Evolutionary conservation across 75 land plant species (phyloP), one percentile per base, ranked within the genome.

Genomic region (Gnetum montanum): DNA sequence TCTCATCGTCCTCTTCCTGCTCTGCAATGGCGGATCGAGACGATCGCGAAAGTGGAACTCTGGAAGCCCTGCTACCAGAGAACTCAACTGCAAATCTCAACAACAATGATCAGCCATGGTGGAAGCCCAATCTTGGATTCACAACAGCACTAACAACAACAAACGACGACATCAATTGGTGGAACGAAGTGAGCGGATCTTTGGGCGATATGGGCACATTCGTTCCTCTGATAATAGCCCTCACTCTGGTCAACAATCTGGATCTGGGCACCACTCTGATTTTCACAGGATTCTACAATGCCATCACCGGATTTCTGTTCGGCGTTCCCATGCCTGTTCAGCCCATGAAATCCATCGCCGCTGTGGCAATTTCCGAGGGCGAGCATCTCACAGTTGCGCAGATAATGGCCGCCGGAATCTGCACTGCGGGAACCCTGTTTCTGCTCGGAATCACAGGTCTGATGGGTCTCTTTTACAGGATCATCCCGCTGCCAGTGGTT

Each of bases 241-340:
- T 85, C 43, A 70, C 95, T 4, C 71, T 81, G 16, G 70, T 78
- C 60, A 78, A 71, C 29, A 69, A 70, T 34, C 78, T 85, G 50
- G 67, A 85, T 60, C 61, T 89, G 30, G 95, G 95, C 33, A 81
- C 86, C 11, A 84, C 91, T 12, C 68, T 89, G 22, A 72, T 89
- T 43, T 81, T 81, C 80, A 85, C 81, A 33, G 95, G 86, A 20
- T 16, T 79, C 37, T 89, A 81, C 78, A 89, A 89, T 70, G 49
- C 79, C 56, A 18, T 79, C 49, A 85, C 95, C 34, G 90, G 95
- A 25, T 43, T 59, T 31, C 18, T 85, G 35, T 89, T 75, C 54
- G 95, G 95, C 23, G 80, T 89, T 15, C 95, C 95, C 1, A 89
- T 89, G 95, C 90, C 90, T 0, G 95, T 89, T 29, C 95, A 89